Percentiles rank a stretch among this genome's conserved stretches.
phyloP scores from a whole-genome alignment of 1,284 basidiomycete species.

The Exobasidium cylindrosporum region DNA sequence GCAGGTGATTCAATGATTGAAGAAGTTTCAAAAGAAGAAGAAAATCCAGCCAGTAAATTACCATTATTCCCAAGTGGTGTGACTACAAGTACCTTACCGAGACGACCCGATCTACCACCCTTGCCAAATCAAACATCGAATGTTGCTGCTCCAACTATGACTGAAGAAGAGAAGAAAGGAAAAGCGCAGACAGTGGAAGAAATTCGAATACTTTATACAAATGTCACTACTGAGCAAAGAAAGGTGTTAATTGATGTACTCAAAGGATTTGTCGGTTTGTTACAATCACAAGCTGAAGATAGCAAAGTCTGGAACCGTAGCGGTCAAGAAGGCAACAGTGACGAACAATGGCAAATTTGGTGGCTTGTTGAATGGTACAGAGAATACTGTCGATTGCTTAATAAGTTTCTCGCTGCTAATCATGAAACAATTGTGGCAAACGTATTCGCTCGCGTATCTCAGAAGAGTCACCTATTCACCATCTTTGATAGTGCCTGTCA shows the following conservation, averaged over 20 bases:
- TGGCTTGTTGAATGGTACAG: slow-evolving; percentile 46
- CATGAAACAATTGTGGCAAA: slow-evolving; percentile 32
- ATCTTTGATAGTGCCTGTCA: slow-evolving; percentile 23
- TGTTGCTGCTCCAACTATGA: slow-evolving; percentile 1
- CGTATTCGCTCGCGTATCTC: slow-evolving; percentile 27
- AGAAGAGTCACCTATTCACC: slow-evolving; percentile 9
- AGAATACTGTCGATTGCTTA: slow-evolving; percentile 34
- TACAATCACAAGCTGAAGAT: background rate
- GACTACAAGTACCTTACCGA: background rate
- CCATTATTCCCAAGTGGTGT: slow-evolving; percentile 27
- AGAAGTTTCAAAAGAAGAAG: slow-evolving; percentile 6
- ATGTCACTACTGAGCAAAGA: slow-evolving; percentile 48
- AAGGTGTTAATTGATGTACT: slow-evolving; percentile 44
- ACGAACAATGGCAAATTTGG: slow-evolving; percentile 38
- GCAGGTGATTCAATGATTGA: slow-evolving; percentile 16
- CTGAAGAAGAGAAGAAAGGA: slow-evolving; percentile 15
- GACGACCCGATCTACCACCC: slow-evolving; percentile 10
- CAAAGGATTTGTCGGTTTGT: slow-evolving; percentile 28
- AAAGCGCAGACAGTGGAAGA: slow-evolving; percentile 24
- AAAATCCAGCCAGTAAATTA: slow-evolving; percentile 5
- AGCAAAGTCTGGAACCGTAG: background rate
- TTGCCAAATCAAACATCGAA: background rate
- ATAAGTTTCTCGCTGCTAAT: slow-evolving; percentile 33
- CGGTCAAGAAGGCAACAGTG: slow-evolving; percentile 9
- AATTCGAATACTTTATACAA: slow-evolving; percentile 33